Evolutionary conservation across 2,329 filamentous ascomycete genomes (phyloP).

Genomic region (Aspergillus sp.): DNA sequence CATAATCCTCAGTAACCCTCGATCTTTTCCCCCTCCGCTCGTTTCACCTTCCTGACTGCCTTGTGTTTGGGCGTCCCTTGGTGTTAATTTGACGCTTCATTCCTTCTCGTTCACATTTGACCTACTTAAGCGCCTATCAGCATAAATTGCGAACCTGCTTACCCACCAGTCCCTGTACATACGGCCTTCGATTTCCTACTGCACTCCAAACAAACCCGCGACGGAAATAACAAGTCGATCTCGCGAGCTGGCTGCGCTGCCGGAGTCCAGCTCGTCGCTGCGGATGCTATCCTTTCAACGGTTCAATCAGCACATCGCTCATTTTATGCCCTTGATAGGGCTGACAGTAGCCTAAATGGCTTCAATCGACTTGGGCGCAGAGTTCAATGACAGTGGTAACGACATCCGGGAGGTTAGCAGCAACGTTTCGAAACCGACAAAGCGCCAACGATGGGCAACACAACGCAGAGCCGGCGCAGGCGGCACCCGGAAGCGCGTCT

Average conservation of each 20-base stretch:
- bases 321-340: constrained; percentile 33
- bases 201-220: neutral
- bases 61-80: constrained; percentile 10
- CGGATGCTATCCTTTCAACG: constrained; percentile 29
- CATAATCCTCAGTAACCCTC: constrained; percentile 18
- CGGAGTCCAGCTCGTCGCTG: constrained; percentile 27
- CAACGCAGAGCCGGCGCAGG: constrained; percentile 76
- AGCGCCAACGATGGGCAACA: constrained; percentile 94
- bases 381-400: constrained; percentile 30
- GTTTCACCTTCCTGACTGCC: constrained; percentile 20
- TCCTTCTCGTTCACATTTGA: constrained; percentile 1
- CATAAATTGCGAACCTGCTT: neutral
- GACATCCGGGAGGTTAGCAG: constrained; percentile 37
- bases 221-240: constrained; percentile 8
- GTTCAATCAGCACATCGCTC: constrained; percentile 15
- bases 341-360: constrained; percentile 39
- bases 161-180: constrained; percentile 8
- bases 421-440: constrained; percentile 63
- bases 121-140: constrained; percentile 4
- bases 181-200: constrained; percentile 3
- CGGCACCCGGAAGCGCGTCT: constrained; percentile 76
- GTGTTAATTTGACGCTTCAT: constrained; percentile 12
- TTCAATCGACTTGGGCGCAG: constrained; percentile 38
- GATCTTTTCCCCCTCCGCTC: constrained; percentile 17
- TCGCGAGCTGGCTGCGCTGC: constrained; percentile 26